A percentile compares a stretch with the other conserved stretches of the same genome.
Evolutionary conservation across 2,329 filamentous ascomycete species (phyloP).

Genomic region (Trichocomaceae sp.): DNA sequence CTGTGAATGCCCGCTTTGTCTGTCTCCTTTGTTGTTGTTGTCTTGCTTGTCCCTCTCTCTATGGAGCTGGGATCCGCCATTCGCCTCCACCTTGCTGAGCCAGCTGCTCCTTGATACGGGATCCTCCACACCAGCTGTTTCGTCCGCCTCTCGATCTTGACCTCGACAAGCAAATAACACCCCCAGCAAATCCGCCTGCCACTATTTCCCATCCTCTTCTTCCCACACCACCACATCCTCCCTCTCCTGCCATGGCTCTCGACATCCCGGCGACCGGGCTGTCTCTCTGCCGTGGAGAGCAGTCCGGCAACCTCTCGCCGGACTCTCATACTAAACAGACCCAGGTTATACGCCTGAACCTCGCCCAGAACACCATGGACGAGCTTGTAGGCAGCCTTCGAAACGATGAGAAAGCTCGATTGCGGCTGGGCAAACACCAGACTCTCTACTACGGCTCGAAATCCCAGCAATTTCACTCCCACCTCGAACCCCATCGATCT

Average conservation of each 20-base stretch:
- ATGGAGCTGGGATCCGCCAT: constrained; percentile 14
- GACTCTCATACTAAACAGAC: constrained; percentile 27
- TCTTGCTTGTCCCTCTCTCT: constrained; percentile 9
- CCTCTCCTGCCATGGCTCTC: constrained; percentile 27
- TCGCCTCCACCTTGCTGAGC: constrained; percentile 14
- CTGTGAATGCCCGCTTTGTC: constrained; percentile 4
- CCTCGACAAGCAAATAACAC: background rate
- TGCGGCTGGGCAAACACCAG: constrained; percentile 45
- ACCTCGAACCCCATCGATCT: constrained; percentile 48
- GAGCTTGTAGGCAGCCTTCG: constrained; percentile 41
- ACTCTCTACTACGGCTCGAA: constrained; percentile 54
- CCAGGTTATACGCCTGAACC: constrained; percentile 43
- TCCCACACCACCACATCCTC: constrained; percentile 3
- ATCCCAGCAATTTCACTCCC: constrained; percentile 49
- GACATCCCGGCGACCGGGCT: constrained; percentile 35
- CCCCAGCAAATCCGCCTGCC: background rate
- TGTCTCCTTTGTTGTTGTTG: constrained; percentile 6
- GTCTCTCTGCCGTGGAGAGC: constrained; percentile 32
- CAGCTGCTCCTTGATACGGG: constrained; percentile 8
- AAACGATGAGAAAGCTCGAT: constrained; percentile 37
- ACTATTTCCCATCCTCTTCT: background rate
- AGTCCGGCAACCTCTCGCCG: constrained; percentile 19
- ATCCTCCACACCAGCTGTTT: constrained; percentile 6
- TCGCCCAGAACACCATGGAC: constrained; percentile 39
- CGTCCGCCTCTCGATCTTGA: background rate